Conservation (phyloP, 208 protist genomes). For the Trypanosoma melophagium region DNA sequence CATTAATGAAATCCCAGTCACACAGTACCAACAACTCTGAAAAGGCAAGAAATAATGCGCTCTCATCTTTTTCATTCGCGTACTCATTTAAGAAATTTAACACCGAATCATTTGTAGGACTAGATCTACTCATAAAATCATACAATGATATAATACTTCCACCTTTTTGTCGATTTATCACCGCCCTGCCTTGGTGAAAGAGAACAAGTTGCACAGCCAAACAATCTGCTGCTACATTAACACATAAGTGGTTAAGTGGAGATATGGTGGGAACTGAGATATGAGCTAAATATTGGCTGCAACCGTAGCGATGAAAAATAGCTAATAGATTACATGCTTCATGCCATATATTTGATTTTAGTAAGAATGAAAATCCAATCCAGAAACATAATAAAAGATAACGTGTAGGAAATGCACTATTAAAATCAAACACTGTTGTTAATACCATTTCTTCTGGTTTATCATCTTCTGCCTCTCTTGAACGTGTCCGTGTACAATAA, state of each 20-base stretch:
- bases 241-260: background rate
- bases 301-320: slow-evolving; percentile 31
- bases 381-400: slow-evolving; percentile 27
- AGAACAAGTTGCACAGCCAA: slow-evolving; percentile 27
- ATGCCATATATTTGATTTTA: slow-evolving; percentile 16
- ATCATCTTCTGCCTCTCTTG: background rate
- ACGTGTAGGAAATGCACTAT: slow-evolving; percentile 21
- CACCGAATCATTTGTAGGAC: slow-evolving; percentile 1
- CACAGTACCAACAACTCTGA: slow-evolving; percentile 28
- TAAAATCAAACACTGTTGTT: slow-evolving; percentile 17
- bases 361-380: slow-evolving; percentile 27
- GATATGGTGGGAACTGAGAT: slow-evolving; percentile 6
- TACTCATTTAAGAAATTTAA: slow-evolving; percentile 30
- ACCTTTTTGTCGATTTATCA: background rate
- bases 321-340: slow-evolving; percentile 25
- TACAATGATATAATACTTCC: background rate
- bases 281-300: slow-evolving; percentile 11
- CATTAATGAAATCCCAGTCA: slow-evolving; percentile 26
- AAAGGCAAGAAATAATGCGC: slow-evolving; percentile 25
- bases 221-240: slow-evolving; percentile 14
- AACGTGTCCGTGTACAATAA: slow-evolving; percentile 6
- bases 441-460: slow-evolving; percentile 17
- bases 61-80: slow-evolving; percentile 12
- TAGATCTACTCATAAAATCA: too few relatives aligned
- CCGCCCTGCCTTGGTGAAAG: slow-evolving; percentile 20